A percentile compares a stretch with the other conserved stretches of the same genome.
These are phyloP conservation scores for Pseudogymnoascus sp. DNA, from an alignment of 2,329 filamentous ascomycete genomes.

Conservation along the genomic window DNA sequence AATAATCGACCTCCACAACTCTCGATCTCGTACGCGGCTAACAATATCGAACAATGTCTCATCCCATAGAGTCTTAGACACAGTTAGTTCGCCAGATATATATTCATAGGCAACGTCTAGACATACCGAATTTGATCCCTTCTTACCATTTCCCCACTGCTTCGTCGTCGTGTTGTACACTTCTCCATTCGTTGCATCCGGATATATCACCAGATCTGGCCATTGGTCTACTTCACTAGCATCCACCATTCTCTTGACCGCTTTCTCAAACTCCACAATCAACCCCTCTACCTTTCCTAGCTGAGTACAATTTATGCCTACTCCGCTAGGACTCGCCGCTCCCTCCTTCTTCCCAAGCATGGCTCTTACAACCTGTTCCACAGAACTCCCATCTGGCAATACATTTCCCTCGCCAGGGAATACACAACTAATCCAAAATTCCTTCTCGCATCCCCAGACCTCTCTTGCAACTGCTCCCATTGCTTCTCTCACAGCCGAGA, in stretches of 20 bases:
- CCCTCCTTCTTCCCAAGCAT: conserved; percentile 25
- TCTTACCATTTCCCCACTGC: conserved; percentile 44
- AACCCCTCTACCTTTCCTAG: conserved; percentile 51
- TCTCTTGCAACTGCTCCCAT: conserved; percentile 13
- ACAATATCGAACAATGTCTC: conserved; percentile 29
- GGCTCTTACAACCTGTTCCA: conserved; percentile 35
- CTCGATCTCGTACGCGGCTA: conserved; percentile 19
- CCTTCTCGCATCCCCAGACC: background rate
- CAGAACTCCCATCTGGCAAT: conserved; percentile 48
- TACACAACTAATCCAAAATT: conserved; percentile 55
- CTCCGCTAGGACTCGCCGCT: conserved; percentile 43
- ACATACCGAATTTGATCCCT: conserved; percentile 12
- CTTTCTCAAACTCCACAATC: conserved; percentile 46
- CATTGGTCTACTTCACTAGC: conserved; percentile 30
- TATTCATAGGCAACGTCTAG: background rate
- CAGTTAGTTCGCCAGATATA: conserved; percentile 8
- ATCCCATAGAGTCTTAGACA: conserved; percentile 27
- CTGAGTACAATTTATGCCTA: conserved; percentile 64
- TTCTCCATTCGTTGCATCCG: conserved; percentile 61
- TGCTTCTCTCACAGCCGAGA: conserved; percentile 46
- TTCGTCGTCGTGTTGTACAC: conserved; percentile 58
- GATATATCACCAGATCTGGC: conserved; percentile 56
- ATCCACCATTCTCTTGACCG: conserved; percentile 32
- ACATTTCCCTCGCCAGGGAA: conserved; percentile 46
- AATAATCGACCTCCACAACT: conserved; percentile 28